Conservation (phyloP, 768 basidiomycete genomes). For the Macrolepiota dolichaula region DNA sequence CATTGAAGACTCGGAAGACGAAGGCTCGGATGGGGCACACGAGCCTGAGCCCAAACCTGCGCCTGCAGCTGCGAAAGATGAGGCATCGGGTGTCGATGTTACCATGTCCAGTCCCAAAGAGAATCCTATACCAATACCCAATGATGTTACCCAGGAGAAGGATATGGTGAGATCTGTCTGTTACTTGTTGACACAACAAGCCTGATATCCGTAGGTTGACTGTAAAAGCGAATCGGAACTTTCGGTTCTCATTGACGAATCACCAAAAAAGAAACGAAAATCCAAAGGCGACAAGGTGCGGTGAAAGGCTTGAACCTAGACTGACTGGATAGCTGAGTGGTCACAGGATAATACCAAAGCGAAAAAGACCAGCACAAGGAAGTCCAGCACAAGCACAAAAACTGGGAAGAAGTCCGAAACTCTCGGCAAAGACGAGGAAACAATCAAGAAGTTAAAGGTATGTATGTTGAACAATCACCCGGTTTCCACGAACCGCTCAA, state of each 20-base stretch:
- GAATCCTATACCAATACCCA: background rate
- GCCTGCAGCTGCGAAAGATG: background rate
- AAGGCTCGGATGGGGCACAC: background rate
- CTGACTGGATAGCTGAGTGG: background rate
- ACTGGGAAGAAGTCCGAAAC: conserved; percentile 25
- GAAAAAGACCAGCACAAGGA: conserved; percentile 22
- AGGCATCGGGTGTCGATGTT: background rate
- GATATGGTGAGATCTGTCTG: conserved; percentile 7
- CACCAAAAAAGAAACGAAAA: conserved; percentile 42
- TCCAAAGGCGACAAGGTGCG: conserved; percentile 29
- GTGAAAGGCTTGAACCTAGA: background rate
- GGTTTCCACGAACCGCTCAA: background rate
- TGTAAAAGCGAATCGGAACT: conserved; percentile 55
- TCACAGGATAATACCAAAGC: conserved; percentile 8
- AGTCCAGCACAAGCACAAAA: conserved; percentile 27
- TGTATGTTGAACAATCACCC: background rate
- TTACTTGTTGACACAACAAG: background rate
- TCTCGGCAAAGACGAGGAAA: conserved; percentile 63
- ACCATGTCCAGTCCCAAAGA: background rate
- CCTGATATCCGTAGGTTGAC: conserved; percentile 8
- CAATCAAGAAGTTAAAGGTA: conserved; percentile 74
- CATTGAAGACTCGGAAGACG: conserved; percentile 4
- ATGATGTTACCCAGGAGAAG: background rate
- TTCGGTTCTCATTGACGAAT: conserved; percentile 58
- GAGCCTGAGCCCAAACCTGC: background rate